A percentile compares a stretch with the other conserved stretches of the same genome.
These are phyloP conservation scores for Pseudogymnoascus destructans DNA, from an alignment of 2,329 filamentous ascomycete genomes.

Conservation along the genomic window DNA sequence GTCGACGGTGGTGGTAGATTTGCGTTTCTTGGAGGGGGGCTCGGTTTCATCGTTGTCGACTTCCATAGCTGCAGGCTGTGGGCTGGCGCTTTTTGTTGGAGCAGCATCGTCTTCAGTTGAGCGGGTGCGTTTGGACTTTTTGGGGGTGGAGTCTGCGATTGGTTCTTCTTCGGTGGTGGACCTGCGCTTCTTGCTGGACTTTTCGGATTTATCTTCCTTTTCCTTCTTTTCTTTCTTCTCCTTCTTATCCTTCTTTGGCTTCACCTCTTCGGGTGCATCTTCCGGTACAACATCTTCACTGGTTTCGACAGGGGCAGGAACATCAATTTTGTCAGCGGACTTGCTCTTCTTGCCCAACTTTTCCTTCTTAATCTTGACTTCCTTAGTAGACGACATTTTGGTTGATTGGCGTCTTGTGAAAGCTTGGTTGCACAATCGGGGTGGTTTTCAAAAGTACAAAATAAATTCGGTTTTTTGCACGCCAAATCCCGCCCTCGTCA, in stretches of 20 bases:
- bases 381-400: constrained; percentile 5
- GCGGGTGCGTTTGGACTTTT: constrained; percentile 5
- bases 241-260: constrained; percentile 15
- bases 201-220: constrained; percentile 24
- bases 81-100: constrained; percentile 11
- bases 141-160: background rate
- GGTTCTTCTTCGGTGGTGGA: constrained; percentile 28
- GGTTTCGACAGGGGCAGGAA: background rate
- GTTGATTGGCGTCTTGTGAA: background rate
- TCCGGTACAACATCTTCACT: background rate
- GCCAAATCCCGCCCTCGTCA: constrained; percentile 3
- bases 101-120: background rate
- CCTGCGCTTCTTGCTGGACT: constrained; percentile 31
- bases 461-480: constrained; percentile 5
- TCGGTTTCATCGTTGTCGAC: constrained; percentile 3
- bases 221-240: constrained; percentile 14
- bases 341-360: constrained; percentile 20
- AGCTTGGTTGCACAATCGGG: background rate
- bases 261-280: background rate
- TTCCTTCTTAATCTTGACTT: constrained; percentile 12
- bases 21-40: constrained; percentile 48
- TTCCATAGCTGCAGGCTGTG: constrained; percentile 4
- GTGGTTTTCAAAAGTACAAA: background rate
- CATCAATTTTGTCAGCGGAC: constrained; percentile 15
- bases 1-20: constrained; percentile 33